phyloP scores from a whole-genome alignment of 441 rosid genomes.

The Erodium texanum region DNA sequence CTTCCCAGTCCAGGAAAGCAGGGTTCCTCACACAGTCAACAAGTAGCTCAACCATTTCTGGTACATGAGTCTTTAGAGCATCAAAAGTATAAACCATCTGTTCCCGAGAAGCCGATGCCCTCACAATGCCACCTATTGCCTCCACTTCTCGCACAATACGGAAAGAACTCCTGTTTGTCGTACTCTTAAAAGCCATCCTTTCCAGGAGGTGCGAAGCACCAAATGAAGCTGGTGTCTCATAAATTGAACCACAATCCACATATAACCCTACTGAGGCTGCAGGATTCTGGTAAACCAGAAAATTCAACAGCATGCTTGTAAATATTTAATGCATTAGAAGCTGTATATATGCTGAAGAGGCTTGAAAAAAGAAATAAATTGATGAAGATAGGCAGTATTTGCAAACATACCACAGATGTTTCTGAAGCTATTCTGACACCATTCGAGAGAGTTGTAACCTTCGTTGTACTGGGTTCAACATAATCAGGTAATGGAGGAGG shows the following conservation, averaged over 20 bases:
- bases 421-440: slow-evolving; percentile 73
- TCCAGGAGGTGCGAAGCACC: slow-evolving; percentile 89
- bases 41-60: slow-evolving; percentile 28
- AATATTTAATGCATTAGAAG: background rate
- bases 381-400: background rate
- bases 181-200: slow-evolving; percentile 86
- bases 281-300: slow-evolving; percentile 41
- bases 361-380: background rate
- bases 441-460: slow-evolving; percentile 55
- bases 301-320: slow-evolving; percentile 9
- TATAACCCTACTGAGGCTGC: slow-evolving; percentile 76
- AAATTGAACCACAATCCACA: slow-evolving; percentile 72
- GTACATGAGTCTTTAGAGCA: slow-evolving; percentile 81
- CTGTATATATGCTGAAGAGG: too few relatives aligned
- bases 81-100: slow-evolving; percentile 81
- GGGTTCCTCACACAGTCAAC: slow-evolving; percentile 1
- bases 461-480: slow-evolving; percentile 48
- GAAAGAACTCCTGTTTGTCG: slow-evolving; percentile 62
- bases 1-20: background rate
- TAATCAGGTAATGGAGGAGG: slow-evolving; percentile 61
- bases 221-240: slow-evolving; percentile 59
- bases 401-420: slow-evolving; percentile 37
- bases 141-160: slow-evolving; percentile 83
- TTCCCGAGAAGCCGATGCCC: slow-evolving; percentile 78
- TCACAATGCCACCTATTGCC: slow-evolving; percentile 80